Evolutionary conservation across 2,329 filamentous ascomycete species (phyloP).

Genomic region (Phialemonium atrogriseum): DNA sequence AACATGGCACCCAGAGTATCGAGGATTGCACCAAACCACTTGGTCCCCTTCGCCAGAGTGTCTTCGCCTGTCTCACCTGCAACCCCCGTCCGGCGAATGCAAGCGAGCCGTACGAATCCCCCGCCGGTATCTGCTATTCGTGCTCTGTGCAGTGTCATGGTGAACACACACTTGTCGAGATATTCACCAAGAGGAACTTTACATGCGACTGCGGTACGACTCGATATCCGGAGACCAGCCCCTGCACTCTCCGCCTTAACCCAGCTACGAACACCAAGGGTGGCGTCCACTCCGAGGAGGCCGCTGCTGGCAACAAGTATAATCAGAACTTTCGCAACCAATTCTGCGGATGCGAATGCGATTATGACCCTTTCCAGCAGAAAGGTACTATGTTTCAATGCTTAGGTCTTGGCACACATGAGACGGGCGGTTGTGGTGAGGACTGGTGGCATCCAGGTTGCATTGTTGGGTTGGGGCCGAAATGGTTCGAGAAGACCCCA

Average conservation of each 20-base stretch:
- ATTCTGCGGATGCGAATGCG: conserved; percentile 83
- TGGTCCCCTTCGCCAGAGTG: conserved; percentile 74
- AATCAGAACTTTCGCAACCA: conserved; percentile 92
- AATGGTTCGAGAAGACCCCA: conserved; percentile 52
- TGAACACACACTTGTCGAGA: conserved; percentile 88
- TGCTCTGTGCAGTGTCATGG: conserved; percentile 96
- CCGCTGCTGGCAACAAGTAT: conserved; percentile 71
- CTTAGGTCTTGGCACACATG: conserved; percentile 69
- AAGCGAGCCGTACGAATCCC: conserved; percentile 50
- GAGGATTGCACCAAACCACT: conserved; percentile 88
- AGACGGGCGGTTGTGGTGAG: conserved; percentile 85
- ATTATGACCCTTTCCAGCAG: conserved; percentile 82
- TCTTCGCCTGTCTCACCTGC: conserved; percentile 92
- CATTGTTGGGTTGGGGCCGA: conserved; percentile 68
- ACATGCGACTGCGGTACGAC: conserved; percentile 94
- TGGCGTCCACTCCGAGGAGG: conserved; percentile 65
- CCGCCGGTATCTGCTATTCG: conserved; percentile 88
- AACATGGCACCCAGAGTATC: conserved; percentile 58
- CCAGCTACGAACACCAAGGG: conserved; percentile 67
- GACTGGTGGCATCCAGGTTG: conserved; percentile 98
- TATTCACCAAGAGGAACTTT: conserved; percentile 93
- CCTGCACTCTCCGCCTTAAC: conserved; percentile 70
- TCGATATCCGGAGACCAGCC: conserved; percentile 59
- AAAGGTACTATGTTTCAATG: conserved; percentile 99
- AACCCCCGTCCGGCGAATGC: conserved; percentile 64